Percentiles rank a stretch among this genome's conserved stretches.
phyloP scores from a whole-genome alignment of 257 asterid species.

The Salvia rosmarinus region DNA sequence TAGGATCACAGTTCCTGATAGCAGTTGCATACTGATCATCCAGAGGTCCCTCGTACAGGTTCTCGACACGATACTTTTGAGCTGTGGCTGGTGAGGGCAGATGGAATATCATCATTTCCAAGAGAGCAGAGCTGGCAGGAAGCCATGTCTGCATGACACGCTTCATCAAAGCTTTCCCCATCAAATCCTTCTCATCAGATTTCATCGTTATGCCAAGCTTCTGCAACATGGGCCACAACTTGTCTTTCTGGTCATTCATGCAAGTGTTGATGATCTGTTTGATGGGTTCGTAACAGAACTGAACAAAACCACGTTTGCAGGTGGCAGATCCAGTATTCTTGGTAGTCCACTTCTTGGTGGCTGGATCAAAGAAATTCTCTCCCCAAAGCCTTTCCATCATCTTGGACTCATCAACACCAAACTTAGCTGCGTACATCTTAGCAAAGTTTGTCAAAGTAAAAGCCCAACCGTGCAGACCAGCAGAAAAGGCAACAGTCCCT shows the following conservation, averaged over 20 bases:
- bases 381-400: conserved; percentile 68
- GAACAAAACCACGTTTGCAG: conserved; percentile 57
- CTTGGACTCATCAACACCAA: conserved; percentile 50
- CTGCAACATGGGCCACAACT: conserved; percentile 26
- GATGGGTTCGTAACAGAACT: conserved; percentile 56
- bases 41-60: conserved; percentile 29
- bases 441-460: conserved; percentile 51
- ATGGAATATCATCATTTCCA: conserved; percentile 33
- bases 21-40: conserved; percentile 41
- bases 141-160: conserved; percentile 32
- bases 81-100: conserved; percentile 27
- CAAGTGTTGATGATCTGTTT: conserved; percentile 52
- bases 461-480: conserved; percentile 51
- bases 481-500: conserved; percentile 50
- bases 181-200: conserved; percentile 48
- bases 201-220: conserved; percentile 25
- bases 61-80: conserved; percentile 25
- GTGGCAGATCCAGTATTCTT: conserved; percentile 50
- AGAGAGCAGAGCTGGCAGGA: conserved; percentile 26
- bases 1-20: conserved; percentile 32
- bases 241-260: conserved; percentile 41
- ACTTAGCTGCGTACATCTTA: conserved; percentile 54
- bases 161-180: conserved; percentile 29
- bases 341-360: conserved; percentile 58
- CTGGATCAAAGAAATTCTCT: conserved; percentile 58